Conservation (phyloP, 352 stramenopile genomes). For the Elongisporangium prolatum region DNA sequence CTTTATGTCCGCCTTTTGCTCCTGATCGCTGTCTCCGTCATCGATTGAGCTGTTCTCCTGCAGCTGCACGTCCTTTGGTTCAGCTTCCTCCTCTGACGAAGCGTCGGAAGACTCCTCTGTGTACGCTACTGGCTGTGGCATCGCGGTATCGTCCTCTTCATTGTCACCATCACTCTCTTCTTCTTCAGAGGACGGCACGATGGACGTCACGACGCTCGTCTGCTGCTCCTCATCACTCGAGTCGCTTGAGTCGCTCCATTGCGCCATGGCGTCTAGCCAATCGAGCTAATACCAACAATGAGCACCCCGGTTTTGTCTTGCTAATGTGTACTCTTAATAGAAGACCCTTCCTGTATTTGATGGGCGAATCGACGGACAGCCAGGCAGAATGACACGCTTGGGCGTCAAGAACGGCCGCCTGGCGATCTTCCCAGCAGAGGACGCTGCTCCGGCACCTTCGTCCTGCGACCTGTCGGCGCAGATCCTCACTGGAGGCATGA, state of each 20-base stretch:
- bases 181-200: conserved; percentile 3
- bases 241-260: conserved; percentile 9
- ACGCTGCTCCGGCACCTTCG: neutral
- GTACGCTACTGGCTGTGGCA: neutral
- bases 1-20: neutral
- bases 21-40: conserved; percentile 3
- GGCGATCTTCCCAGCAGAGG: conserved; percentile 35
- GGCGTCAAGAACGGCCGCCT: conserved; percentile 64
- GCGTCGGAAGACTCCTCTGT: conserved; percentile 7
- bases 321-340: neutral
- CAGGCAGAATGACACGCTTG: conserved; percentile 24
- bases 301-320: neutral
- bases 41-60: conserved; percentile 6
- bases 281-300: neutral
- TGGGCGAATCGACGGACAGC: neutral
- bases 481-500: conserved; percentile 41
- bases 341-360: neutral
- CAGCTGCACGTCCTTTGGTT: conserved; percentile 2
- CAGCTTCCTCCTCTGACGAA: conserved; percentile 6
- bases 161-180: conserved; percentile 8
- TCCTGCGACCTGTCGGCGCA: conserved; percentile 9
- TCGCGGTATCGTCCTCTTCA: neutral
- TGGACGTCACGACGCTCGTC: neutral
- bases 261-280: neutral
- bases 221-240: neutral